Base-by-base conservation (phyloP, 768 basidiomycete species). In the Suillus plorans region DNA sequence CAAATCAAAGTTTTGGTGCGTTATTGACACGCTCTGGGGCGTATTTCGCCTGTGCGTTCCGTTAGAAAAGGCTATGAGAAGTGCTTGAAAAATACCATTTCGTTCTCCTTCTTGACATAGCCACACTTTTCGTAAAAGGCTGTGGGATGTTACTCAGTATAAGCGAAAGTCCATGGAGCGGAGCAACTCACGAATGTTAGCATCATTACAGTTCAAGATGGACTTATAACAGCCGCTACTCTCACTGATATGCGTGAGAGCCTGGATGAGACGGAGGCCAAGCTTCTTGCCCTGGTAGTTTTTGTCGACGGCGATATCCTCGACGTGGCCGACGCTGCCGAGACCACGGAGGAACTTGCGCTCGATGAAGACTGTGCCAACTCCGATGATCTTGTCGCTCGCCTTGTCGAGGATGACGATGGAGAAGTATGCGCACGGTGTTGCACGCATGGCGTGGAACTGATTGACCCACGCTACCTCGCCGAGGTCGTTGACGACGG, bases 91-190 rank as follows among this genome's bases (percentile, higher is more conserved):
- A 75, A 82, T 63, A 90, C 96, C 96, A 99, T 99, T 77, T 97
- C 93, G 70, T 85, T 88, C 78, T 96, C 96, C 78, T 95, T 97
- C 80, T 89, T 90, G 77, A 85, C 82, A 72, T 80, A 97, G 25
- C 97, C 97, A 74, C 97, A 99, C 78, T 99, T 99, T 77, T 94
- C 82, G 77, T 99, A 99, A 80, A 99, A 99, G 10, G 92, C 96
- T 97, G 73, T 28, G 39, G 45, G 37, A 67, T 53, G 45, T 49
- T 18, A 31, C 20, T 42, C 28, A 66, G 45, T n/a, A 63, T 65
- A 49, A 66, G 56, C 16, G 7, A 57, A 60, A 20, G 34, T 2
- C 56, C 34, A 65, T 44, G 42, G 60, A 55, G 50, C 31, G n/a
- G 50, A 52, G 25, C 28, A 42, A 87, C 95, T 77, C 74, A 98